Base-by-base conservation (phyloP, 208 protist species). In the Trypanosoma cruzi region DNA sequence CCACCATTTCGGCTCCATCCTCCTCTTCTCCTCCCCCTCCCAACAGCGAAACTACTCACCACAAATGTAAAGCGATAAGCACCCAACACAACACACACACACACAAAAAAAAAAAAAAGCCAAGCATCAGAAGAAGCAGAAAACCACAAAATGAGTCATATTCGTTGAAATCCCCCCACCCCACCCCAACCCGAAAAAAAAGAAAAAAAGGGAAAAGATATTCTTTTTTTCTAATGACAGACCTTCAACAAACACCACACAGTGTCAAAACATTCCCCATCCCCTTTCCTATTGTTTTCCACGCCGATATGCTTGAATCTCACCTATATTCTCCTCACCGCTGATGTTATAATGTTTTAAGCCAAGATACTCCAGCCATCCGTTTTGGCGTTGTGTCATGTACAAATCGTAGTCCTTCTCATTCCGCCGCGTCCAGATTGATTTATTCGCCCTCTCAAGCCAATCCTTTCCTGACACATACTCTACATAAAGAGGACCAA, bases 341-440 rank as follows among this genome's bases (percentile, higher is more conserved):
- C 90, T 82, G 73, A 95, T 95, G 70, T 95, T 88, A 78, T 95
- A 95, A 29, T 77, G 77, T 70, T 95, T 95, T 46, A 95, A 53
- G n/a, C 90, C 90, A 0, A 95, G 79, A 71, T 84, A 92, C 76
- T 95, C 81, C 34, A 24, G 49, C 88, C 90, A 95, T 46, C 81
- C 79, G 74, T 95, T 95, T 75, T 92, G 86, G 42, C 90, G 90
- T 78, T 95, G 90, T 57, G 90, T 93, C 85, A 93, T 89, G 80
- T 92, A 95, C 36, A 92, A 64, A 10, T 93, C 84, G 49, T 79
- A 90, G 61, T 93, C 81, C 75, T 92, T 91, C 61, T 95, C 87
- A 62, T 95, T 95, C 7, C 90, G 78, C 1, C 90, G 67, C 64
- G 85, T 81, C 88, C 90, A 95, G 53, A 95, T 93, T 4, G 82